These are phyloP conservation scores for Medicago ruthenica DNA, from an alignment of 306 rosid genomes.

Conservation along the genomic window DNA sequence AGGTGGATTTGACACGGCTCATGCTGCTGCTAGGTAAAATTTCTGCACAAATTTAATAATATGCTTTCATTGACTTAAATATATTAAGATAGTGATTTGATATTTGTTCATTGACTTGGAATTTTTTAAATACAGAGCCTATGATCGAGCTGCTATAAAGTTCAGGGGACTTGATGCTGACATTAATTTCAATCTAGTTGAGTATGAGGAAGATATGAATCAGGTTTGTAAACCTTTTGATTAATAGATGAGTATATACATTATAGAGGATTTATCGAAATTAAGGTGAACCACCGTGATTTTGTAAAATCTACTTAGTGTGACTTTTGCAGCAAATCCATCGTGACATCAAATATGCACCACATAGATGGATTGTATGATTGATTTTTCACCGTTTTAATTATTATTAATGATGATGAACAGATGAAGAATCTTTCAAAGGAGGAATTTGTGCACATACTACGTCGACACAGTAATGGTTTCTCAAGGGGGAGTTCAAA, in stretches of 20 bases:
- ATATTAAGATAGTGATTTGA: conserved; percentile 23
- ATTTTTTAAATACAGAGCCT: conserved; percentile 68
- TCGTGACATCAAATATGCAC: background rate
- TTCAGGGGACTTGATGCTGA: conserved; percentile 99
- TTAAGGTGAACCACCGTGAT: too few relatives aligned
- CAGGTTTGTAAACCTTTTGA: conserved; percentile 66
- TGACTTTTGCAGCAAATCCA: background rate
- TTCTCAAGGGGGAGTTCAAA: conserved; percentile 97
- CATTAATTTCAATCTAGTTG: conserved; percentile 86
- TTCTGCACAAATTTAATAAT: conserved; percentile 11
- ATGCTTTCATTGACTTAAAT: background rate
- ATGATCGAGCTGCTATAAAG: conserved; percentile 97
- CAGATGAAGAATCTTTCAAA: conserved; percentile 87
- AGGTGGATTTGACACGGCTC: conserved; percentile 99
- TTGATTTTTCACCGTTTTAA: conserved; percentile 33
- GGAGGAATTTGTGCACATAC: conserved; percentile 96
- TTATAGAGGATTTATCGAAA: background rate
- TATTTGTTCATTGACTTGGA: conserved; percentile 29
- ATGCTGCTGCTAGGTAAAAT: conserved; percentile 93
- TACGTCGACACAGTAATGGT: conserved; percentile 96
- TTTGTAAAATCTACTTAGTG: background rate
- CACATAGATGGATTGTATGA: conserved; percentile 5
- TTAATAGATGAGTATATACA: background rate
- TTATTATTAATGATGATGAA: background rate
- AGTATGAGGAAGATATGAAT: conserved; percentile 91